Percentiles rank a stretch among this genome's conserved stretches.
Conservation (phyloP, 2,329 filamentous ascomycete species). For the Neofusicoccum umdonicola region DNA sequence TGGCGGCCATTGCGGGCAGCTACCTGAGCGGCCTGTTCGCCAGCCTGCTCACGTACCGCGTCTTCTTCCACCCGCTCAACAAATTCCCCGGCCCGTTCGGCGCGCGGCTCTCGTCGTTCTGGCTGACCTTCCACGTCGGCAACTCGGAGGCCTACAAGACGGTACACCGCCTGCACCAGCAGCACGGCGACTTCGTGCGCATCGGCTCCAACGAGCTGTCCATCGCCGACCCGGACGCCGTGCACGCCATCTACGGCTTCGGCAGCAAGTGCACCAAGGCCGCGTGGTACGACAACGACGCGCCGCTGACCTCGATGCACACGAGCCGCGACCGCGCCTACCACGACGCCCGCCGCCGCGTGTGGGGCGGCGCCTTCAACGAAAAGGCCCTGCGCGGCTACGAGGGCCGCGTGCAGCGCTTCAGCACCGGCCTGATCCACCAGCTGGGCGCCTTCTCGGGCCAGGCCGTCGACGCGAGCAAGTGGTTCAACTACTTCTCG, state of each 20-base stretch:
- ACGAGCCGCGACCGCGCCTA: conserved; percentile 29
- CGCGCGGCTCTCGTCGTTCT: conserved; percentile 7
- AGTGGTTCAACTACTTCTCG: conserved; percentile 41
- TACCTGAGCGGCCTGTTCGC: conserved; percentile 21
- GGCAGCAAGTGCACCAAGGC: conserved; percentile 35
- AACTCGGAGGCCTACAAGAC: conserved; percentile 12
- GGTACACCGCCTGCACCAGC: neutral
- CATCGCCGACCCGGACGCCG: conserved; percentile 26
- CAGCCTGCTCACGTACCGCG: conserved; percentile 42
- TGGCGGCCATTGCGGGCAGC: neutral
- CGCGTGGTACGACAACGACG: conserved; percentile 22
- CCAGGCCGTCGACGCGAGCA: conserved; percentile 27
- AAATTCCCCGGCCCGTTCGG: conserved; percentile 19
- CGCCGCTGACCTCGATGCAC: conserved; percentile 25
- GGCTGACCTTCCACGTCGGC: neutral
- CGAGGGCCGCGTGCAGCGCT: neutral
- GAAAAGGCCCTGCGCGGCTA: conserved; percentile 19
- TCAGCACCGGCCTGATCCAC: neutral
- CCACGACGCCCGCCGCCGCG: conserved; percentile 30
- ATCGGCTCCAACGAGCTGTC: conserved; percentile 24
- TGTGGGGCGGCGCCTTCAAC: conserved; percentile 35
- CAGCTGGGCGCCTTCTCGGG: conserved; percentile 25
- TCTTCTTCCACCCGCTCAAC: conserved; percentile 40
- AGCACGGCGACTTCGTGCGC: conserved; percentile 16
- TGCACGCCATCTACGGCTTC: conserved; percentile 27